Base-by-base conservation (phyloP, 2,329 filamentous ascomycete species). In the Conoideocrella luteorostrata region DNA sequence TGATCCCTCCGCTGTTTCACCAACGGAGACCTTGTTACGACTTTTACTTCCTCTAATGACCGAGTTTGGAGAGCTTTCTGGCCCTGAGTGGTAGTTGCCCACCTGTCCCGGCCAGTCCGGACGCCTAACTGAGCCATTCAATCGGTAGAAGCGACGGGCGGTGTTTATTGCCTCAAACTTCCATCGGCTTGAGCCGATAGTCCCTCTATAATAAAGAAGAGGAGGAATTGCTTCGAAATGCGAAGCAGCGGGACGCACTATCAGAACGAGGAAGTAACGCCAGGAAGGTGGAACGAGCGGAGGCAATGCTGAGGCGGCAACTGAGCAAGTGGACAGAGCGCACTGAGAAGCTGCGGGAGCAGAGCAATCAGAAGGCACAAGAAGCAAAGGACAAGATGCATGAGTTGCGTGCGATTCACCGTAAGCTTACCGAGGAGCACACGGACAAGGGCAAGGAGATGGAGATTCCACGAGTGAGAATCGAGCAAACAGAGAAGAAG, bases 401-500 rank as follows among this genome's bases (percentile, higher is more conserved):
- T 57, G 86, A 93, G 65, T 71, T 98, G 44, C 77, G 87, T 44
- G 80, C 76, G 4, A 77, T 89, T 37, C 91, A 98, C 64, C 80
- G 80, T 57, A 81, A 82, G 59, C 70, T 97, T 48, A 86, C 84
- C 1, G 86, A 91, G 58, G 91, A 98, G 71, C 77, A 90, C 50
- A 78, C 78, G 2, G 88, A 93, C 43, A 94, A 95, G 67, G 84
- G 84, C 26, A 84, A 88, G 46, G 91, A 97, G 59, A 94, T 97
- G 69, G 93, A 98, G 71, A 82, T 86, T 59, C 76, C 90, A 56
- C 80, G 87, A 53, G 88, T 96, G n/a, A 75, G 90, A 48, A 97
- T 98, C 51, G 93, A 98, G 67, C 89, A 96, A 70, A 95, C 88
- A 7, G 91, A 97, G 76, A 97, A 97, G 71, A 97, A 97, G 86